These are phyloP conservation scores for Saccharomyces hybrid DNA, from an alignment of 1,139 yeast species.

Conservation along the genomic window DNA sequence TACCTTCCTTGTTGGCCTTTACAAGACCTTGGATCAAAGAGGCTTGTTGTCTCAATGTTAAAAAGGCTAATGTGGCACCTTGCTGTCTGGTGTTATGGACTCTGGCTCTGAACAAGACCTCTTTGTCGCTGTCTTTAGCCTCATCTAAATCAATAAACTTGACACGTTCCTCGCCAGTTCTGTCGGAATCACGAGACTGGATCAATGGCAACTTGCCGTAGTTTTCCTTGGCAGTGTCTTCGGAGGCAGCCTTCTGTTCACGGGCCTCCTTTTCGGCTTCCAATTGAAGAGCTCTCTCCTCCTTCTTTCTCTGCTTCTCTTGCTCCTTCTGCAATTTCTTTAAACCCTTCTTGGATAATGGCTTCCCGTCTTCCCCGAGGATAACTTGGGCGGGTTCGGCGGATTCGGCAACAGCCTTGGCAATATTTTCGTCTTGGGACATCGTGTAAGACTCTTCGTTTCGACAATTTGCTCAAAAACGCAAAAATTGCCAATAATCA, in stretches of 20 bases:
- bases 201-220: constrained; percentile 87
- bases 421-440: constrained; percentile 14
- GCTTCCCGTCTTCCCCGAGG: constrained; percentile 81
- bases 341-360: constrained; percentile 88
- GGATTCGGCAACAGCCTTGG: constrained; percentile 2
- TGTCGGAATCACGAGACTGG: constrained; percentile 53
- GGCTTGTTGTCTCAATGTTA: constrained; percentile 85
- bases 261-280: constrained; percentile 76
- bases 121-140: constrained; percentile 64
- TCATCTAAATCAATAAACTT: constrained; percentile 46
- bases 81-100: constrained; percentile 89
- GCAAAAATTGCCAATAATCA: not conserved
- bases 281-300: constrained; percentile 82
- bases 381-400: constrained; percentile 24
- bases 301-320: constrained; percentile 88
- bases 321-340: constrained; percentile 90
- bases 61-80: constrained; percentile 88
- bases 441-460: constrained; percentile 3
- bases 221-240: constrained; percentile 76
- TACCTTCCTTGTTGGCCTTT: constrained; percentile 47
- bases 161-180: constrained; percentile 51
- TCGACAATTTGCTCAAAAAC: not conserved
- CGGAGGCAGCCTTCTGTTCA: constrained; percentile 50
- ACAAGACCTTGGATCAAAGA: constrained; percentile 76
- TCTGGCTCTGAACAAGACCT: constrained; percentile 85